phyloP scores from a whole-genome alignment of 768 basidiomycete species.

The Gloeopeniophorella convolvens region DNA sequence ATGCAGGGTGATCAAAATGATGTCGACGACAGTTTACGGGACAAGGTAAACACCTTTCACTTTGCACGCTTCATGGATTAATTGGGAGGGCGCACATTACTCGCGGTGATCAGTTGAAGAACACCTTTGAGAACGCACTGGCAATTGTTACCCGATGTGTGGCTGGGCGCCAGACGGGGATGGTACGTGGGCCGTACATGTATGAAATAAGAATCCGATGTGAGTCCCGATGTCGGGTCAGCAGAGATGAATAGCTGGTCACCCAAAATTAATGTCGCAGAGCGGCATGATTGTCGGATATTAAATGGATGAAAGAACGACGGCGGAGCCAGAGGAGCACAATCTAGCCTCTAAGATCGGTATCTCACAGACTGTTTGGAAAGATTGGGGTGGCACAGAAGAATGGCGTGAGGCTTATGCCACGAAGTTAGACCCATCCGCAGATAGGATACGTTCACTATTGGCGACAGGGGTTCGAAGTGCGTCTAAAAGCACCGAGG shows the following conservation, averaged over 20 bases:
- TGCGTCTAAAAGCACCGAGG: no score
- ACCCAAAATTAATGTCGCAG: background rate
- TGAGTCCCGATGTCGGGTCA: background rate
- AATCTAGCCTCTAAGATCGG: no score
- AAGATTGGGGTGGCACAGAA: no score
- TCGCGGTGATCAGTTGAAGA: no score
- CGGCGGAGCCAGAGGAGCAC: background rate
- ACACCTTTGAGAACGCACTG: no score
- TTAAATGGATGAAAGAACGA: background rate
- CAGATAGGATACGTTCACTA: no score
- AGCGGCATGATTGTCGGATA: background rate
- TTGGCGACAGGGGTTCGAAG: no score
- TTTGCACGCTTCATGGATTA: background rate
- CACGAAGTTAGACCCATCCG: no score
- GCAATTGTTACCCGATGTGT: no score
- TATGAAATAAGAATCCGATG: constrained; percentile 4
- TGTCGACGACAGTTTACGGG: constrained; percentile 14
- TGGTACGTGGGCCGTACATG: background rate
- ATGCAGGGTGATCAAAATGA: background rate
- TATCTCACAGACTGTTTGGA: no score
- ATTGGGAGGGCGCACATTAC: no score
- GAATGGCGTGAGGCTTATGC: no score
- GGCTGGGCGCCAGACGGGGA: background rate
- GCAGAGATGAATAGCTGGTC: constrained; percentile 5
- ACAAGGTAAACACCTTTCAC: background rate